phyloP scores from a whole-genome alignment of 371 early-diverging fungal genomes.

The Apophysomyces ossiformis region DNA sequence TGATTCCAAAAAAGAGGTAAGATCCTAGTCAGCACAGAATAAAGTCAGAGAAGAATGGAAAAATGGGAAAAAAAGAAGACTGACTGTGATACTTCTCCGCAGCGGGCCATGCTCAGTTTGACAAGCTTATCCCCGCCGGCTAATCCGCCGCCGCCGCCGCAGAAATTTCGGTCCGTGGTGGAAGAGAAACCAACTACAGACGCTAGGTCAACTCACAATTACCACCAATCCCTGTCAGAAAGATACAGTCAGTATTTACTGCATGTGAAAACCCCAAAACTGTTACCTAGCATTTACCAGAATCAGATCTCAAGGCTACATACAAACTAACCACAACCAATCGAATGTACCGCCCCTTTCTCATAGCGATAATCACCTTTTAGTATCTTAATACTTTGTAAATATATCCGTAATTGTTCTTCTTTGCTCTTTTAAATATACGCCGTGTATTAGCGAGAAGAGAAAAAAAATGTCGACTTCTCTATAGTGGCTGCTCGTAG shows the following conservation, averaged over 20 bases:
- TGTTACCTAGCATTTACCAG: not conserved
- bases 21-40: too few species aligned
- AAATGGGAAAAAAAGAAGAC: too few species aligned
- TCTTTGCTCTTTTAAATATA: too few species aligned
- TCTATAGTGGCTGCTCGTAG: too few species aligned
- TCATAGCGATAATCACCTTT: too few species aligned
- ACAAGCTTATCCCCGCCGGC: not conserved
- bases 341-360: too few species aligned
- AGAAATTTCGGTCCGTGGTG: not conserved
- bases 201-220: not conserved
- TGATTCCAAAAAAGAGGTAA: not conserved
- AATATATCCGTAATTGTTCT: too few species aligned
- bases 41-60: too few species aligned
- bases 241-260: not conserved
- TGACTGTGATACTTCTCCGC: conserved; percentile 6
- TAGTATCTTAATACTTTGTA: too few species aligned
- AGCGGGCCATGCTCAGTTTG: not conserved
- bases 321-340: not conserved
- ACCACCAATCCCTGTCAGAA: not conserved
- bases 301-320: not conserved
- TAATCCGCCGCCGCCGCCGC: not conserved
- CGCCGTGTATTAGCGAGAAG: too few species aligned
- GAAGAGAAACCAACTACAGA: not conserved
- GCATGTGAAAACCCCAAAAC: not conserved
- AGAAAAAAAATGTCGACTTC: too few species aligned